Conservation (phyloP, 1,284 basidiomycete genomes). For the Naganishia albida region DNA sequence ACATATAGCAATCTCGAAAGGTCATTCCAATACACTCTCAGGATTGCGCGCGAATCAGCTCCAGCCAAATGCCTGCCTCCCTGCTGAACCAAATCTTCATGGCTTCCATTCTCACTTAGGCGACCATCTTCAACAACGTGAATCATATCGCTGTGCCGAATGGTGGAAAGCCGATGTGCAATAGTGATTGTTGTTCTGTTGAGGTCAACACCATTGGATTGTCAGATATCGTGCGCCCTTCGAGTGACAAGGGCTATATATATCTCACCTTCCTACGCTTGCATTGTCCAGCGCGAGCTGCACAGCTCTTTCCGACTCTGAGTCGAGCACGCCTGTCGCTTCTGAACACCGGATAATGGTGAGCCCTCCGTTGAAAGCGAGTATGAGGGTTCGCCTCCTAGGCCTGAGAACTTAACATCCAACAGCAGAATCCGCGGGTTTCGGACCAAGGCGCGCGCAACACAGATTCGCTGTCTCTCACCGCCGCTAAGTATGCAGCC, state of each 20-base stretch:
- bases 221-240: neutral
- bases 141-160: constrained; percentile 54
- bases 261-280: neutral
- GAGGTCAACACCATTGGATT: constrained; percentile 48
- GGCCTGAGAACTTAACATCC: constrained; percentile 44
- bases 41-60: constrained; percentile 42
- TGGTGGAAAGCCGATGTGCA: constrained; percentile 74
- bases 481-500: constrained; percentile 72
- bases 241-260: neutral
- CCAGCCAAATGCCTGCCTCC: constrained; percentile 40
- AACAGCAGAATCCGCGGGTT: constrained; percentile 56
- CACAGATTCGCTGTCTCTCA: constrained; percentile 94
- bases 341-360: constrained; percentile 14
- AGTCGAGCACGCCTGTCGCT: constrained; percentile 44
- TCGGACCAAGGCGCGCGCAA: constrained; percentile 56
- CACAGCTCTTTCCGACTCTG: constrained; percentile 50
- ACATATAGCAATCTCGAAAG: no score
- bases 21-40: constrained; percentile 11
- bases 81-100: constrained; percentile 66
- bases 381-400: neutral
- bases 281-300: constrained; percentile 52
- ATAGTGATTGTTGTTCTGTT: constrained; percentile 70
- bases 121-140: constrained; percentile 83
- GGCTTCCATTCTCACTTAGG: constrained; percentile 75
- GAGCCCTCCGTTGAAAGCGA: neutral